Evolutionary conservation across 306 rosid species (phyloP).

Genomic region (Pachyrhizus erosus): DNA sequence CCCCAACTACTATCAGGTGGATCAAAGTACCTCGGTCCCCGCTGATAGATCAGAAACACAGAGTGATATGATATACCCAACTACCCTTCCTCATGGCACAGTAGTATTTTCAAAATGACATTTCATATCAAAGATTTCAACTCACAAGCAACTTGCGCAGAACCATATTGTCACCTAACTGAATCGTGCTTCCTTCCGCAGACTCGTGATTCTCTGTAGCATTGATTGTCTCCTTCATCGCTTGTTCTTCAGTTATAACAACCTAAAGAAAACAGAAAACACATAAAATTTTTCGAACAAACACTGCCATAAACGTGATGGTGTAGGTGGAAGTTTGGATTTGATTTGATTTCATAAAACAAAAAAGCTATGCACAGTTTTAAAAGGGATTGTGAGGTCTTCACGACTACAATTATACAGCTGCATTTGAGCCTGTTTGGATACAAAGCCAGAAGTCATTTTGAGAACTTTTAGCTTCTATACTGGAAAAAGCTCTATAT

Average conservation of each 20-base stretch:
- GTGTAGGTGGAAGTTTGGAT: neutral
- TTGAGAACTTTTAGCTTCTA: no score
- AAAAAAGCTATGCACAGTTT: no score
- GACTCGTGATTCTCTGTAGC: conserved; percentile 39
- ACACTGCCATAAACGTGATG: neutral
- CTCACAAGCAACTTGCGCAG: conserved; percentile 92
- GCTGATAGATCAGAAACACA: conserved; percentile 68
- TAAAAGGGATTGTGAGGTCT: no score
- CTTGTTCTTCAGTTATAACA: conserved; percentile 46
- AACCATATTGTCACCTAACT: conserved; percentile 61
- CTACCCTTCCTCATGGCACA: conserved; percentile 50
- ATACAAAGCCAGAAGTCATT: no score
- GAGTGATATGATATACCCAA: conserved; percentile 49
- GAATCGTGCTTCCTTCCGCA: conserved; percentile 50
- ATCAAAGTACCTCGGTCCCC: conserved; percentile 98
- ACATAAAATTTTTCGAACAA: neutral
- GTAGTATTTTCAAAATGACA: conserved; percentile 49
- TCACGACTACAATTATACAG: no score
- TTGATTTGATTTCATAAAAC: neutral
- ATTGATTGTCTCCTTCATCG: conserved; percentile 32
- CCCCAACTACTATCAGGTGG: conserved; percentile 92
- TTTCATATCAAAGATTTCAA: conserved; percentile 53
- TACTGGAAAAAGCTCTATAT: no score
- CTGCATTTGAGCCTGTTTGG: no score
- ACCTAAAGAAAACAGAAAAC: conserved; percentile 45